Base-by-base conservation (phyloP, 1,284 basidiomycete genomes). In the Stygiomarasmius scandens region DNA sequence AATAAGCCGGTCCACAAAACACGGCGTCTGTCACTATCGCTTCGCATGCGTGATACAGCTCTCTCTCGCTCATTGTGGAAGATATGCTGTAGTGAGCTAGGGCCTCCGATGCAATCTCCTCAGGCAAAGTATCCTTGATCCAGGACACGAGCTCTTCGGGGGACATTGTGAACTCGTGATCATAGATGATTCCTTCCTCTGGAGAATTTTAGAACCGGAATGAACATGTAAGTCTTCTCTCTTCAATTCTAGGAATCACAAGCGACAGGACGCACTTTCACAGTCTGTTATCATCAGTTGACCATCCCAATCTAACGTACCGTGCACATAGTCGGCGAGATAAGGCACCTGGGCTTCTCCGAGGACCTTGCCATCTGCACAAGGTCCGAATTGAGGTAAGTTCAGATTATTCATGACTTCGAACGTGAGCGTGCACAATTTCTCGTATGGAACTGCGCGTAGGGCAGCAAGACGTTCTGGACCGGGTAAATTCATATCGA, bases 111-210 rank as follows among this genome's bases (percentile, higher is more conserved):
- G 48, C 48, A 20, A 49, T 49, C n/a, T 24, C 23, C 20, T 29
- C 48, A 8, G 48, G 48, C 11, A 49, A 19, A 27, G 3, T 11
- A 2, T 25, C 16, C 14, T 11, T 27, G 5, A 29, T 29, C 25
- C 22, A 49, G 10, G 48, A 49, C 9, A 49, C 32, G 25, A 49
- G 48, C 48, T 49, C 25, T 19, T 24, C 9, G 3, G 48, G 12
- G 32, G 48, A 16, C 32, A 49, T 25, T 24, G 48, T 49, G 25
- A 49, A 49, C 25, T 49, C 23, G n/a, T 29, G 48, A 32, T 49
- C 48, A 32, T 49, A 49, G n/a, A 49, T 49, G 48, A 49, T 49
- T 2, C 48, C 48, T 49, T 49, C 48, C 16, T 49, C 48, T 49
- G 23, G 16, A 29, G 29, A 32, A 32, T 6, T 6, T 6, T 6